Evolutionary conservation across 2,329 filamentous ascomycete genomes (phyloP).

Genomic region (Aureobasidium sp.): DNA sequence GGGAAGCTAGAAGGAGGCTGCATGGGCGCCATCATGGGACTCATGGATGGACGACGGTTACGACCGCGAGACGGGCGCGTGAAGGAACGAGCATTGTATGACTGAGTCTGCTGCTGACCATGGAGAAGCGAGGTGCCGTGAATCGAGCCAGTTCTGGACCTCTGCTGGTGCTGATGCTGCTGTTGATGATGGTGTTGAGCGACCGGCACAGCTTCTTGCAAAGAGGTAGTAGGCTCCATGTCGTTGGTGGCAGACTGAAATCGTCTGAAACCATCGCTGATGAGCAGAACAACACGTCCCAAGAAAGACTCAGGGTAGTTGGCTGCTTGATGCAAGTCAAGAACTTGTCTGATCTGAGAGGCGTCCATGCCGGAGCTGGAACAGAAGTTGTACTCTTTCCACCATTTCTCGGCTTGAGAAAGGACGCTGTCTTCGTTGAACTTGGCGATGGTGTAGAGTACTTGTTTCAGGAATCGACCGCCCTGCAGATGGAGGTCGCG

Average conservation of each 20-base stretch:
- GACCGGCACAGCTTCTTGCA: background rate
- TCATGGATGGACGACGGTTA: background rate
- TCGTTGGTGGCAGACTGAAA: background rate
- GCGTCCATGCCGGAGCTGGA: constrained; percentile 20
- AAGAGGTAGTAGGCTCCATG: background rate
- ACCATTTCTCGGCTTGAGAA: constrained; percentile 22
- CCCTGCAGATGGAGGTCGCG: constrained; percentile 26
- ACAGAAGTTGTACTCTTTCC: constrained; percentile 21
- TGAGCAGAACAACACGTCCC: constrained; percentile 14
- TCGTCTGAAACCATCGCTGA: constrained; percentile 13
- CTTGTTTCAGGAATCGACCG: constrained; percentile 30
- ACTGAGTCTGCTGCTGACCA: background rate
- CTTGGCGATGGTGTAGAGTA: constrained; percentile 26
- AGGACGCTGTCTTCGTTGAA: constrained; percentile 26
- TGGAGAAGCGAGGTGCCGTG: background rate
- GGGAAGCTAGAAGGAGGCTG: background rate
- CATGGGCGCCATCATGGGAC: background rate
- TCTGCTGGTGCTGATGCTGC: background rate
- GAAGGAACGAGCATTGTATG: background rate
- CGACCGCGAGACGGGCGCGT: background rate
- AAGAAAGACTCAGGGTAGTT: constrained; percentile 18
- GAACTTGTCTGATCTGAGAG: constrained; percentile 21
- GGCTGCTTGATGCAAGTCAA: constrained; percentile 18
- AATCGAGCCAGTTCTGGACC: background rate
- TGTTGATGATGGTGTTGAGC: background rate